A percentile compares a stretch with the other conserved stretches of the same genome.
These are phyloP conservation scores for Ophiostoma pallidulum DNA, from an alignment of 2,329 filamentous ascomycete species.

Conservation along the genomic window DNA sequence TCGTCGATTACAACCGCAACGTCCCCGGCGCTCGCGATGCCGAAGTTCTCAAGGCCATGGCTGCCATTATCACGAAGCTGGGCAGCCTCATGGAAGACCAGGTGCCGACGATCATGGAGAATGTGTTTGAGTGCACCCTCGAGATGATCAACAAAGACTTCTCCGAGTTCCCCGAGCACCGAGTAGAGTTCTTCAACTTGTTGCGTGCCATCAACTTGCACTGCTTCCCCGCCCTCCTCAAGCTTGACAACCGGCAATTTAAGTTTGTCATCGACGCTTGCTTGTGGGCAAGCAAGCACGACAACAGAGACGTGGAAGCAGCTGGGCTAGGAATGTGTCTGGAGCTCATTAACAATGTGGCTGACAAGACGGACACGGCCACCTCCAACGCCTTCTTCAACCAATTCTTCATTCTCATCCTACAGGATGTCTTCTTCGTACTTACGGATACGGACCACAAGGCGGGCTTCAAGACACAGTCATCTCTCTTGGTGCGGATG, in stretches of 20 bases:
- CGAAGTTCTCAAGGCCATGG: conserved; percentile 95
- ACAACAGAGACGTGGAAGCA: conserved; percentile 95
- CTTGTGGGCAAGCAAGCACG: conserved; percentile 99
- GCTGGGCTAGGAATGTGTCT: conserved; percentile 97
- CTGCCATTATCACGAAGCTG: conserved; percentile 91
- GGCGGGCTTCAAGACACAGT: conserved; percentile 97
- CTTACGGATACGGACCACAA: conserved; percentile 97
- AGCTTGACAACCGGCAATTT: conserved; percentile 92
- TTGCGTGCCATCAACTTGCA: conserved; percentile 92
- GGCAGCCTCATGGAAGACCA: conserved; percentile 97
- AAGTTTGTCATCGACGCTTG: conserved; percentile 99
- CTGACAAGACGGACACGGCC: conserved; percentile 74
- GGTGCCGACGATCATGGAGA: conserved; percentile 94
- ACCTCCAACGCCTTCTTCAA: conserved; percentile 96
- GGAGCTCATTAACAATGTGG: conserved; percentile 95
- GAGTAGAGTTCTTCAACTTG: conserved; percentile 99
- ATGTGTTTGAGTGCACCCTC: conserved; percentile 94
- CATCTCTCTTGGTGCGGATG: conserved; percentile 85
- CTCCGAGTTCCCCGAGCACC: conserved; percentile 95
- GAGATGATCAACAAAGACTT: conserved; percentile 99
- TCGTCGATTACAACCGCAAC: conserved; percentile 95
- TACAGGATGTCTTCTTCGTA: conserved; percentile 98
- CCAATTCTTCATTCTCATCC: conserved; percentile 88
- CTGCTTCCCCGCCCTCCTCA: conserved; percentile 89
- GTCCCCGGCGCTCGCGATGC: conserved; percentile 92